These are phyloP conservation scores for Favolaschia claudopus DNA, from an alignment of 768 basidiomycete species.

Conservation along the genomic window DNA sequence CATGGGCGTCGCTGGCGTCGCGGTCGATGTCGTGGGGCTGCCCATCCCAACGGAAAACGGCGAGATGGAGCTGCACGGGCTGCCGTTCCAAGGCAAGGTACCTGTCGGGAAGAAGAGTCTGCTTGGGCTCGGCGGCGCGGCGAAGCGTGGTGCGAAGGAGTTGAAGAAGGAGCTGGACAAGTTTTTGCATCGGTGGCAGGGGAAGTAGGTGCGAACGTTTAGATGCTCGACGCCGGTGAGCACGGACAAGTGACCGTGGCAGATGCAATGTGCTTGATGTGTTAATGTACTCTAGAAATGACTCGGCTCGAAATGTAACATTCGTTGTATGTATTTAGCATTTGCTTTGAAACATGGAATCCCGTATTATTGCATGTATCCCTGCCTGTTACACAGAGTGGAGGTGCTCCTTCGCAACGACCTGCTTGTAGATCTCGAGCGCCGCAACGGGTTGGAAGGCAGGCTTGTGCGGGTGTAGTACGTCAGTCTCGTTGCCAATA, in stretches of 20 bases:
- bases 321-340: no score
- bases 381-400: constrained; percentile 57
- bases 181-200: background rate
- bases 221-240: no score
- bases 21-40: constrained; percentile 65
- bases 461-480: constrained; percentile 44
- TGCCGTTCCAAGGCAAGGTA: constrained; percentile 75
- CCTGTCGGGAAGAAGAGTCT: constrained; percentile 65
- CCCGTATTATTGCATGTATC: no score
- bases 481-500: background rate
- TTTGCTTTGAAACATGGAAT: no score
- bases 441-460: constrained; percentile 68
- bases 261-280: no score
- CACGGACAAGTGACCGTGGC: no score
- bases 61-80: constrained; percentile 64
- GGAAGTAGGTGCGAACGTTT: no score
- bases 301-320: no score
- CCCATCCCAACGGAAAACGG: constrained; percentile 49
- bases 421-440: constrained; percentile 65
- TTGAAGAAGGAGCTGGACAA: constrained; percentile 7
- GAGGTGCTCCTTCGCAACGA: constrained; percentile 57
- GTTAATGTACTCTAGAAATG: no score
- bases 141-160: background rate
- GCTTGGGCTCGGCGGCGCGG: background rate
- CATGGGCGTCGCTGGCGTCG: constrained; percentile 67